Evolutionary conservation across 2,329 filamentous ascomycete species (phyloP).

Genomic region (Colletotrichum sp.): DNA sequence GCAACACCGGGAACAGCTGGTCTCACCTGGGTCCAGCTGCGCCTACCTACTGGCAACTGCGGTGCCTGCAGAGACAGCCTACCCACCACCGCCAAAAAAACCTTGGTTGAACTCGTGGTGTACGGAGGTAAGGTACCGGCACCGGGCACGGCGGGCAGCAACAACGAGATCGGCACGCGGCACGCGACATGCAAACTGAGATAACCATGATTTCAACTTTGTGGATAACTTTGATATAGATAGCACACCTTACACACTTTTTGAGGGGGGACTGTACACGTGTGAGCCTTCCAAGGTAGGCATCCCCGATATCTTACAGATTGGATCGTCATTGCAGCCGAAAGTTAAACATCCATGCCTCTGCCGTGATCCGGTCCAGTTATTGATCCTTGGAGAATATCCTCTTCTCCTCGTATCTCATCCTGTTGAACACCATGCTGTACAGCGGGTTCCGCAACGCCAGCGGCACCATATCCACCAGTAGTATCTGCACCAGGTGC

Average conservation of each 20-base stretch:
- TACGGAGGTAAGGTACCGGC: neutral
- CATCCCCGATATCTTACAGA: neutral
- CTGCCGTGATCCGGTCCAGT: neutral
- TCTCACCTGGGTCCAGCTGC: neutral
- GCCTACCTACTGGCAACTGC: too few species aligned
- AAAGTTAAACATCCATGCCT: neutral
- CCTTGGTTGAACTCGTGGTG: neutral
- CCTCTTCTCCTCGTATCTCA: conserved; percentile 3
- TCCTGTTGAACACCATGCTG: neutral
- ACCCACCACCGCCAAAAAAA: neutral
- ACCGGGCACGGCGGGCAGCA: neutral
- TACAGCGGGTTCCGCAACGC: neutral
- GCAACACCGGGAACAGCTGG: neutral
- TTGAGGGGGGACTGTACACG: neutral
- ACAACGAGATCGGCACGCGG: neutral
- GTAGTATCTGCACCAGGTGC: neutral
- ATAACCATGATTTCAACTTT: conserved; percentile 19
- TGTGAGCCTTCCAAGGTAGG: neutral
- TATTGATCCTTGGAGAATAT: neutral
- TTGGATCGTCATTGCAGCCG: neutral
- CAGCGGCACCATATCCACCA: neutral
- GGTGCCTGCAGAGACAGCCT: neutral
- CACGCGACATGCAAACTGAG: neutral
- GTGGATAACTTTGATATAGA: neutral
- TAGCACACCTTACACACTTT: neutral